These are phyloP conservation scores for Chaetomium cochliodes DNA, from an alignment of 495 filamentous ascomycete genomes.

Conservation along the genomic window DNA sequence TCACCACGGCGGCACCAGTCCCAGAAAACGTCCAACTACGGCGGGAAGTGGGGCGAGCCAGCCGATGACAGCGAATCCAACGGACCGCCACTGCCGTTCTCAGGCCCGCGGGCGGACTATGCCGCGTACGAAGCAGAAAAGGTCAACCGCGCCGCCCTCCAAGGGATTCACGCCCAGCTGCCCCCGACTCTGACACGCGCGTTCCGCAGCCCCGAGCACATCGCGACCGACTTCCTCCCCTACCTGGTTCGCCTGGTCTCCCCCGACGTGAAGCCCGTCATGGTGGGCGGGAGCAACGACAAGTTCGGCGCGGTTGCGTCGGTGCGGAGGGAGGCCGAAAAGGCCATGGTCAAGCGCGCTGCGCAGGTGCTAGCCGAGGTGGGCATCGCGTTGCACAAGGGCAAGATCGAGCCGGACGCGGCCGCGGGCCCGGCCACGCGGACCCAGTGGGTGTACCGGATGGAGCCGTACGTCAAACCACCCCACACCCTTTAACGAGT, in stretches of 20 bases:
- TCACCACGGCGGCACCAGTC: conserved; percentile 51
- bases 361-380: conserved; percentile 76
- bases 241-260: conserved; percentile 78
- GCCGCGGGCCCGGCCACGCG: conserved; percentile 44
- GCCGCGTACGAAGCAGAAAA: conserved; percentile 74
- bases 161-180: conserved; percentile 50
- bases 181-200: conserved; percentile 66
- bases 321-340: conserved; percentile 82
- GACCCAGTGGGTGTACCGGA: conserved; percentile 79
- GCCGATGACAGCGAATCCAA: conserved; percentile 49
- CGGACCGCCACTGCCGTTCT: conserved; percentile 66
- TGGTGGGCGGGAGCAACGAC: conserved; percentile 66
- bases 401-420: conserved; percentile 65
- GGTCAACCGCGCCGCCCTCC: conserved; percentile 54
- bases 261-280: conserved; percentile 88
- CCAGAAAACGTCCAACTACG: conserved; percentile 25
- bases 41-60: conserved; percentile 20
- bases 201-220: conserved; percentile 70
- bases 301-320: conserved; percentile 68
- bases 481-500: not conserved
- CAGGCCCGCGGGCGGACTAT: conserved; percentile 76
- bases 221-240: conserved; percentile 80
- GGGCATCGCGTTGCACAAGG: conserved; percentile 77
- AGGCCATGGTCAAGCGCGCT: conserved; percentile 71
- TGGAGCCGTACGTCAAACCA: conserved; percentile 76